Evolutionary conservation across 1,139 yeast genomes (phyloP).

Genomic region (Pichia sp.): DNA sequence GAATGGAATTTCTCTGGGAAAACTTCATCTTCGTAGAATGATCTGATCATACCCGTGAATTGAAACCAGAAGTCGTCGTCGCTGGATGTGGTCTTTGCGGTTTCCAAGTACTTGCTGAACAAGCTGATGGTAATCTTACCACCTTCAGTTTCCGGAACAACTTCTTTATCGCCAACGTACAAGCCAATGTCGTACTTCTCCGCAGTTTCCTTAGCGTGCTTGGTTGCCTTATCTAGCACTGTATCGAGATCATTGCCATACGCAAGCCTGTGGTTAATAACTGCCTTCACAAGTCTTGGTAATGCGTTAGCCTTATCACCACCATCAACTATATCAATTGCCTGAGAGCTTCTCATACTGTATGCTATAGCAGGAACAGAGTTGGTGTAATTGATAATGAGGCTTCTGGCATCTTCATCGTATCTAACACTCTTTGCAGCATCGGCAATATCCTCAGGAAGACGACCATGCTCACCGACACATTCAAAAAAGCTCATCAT

Average conservation of each 20-base stretch:
- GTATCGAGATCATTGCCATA: constrained; percentile 34
- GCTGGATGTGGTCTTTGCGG: constrained; percentile 42
- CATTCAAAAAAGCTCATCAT: constrained; percentile 40
- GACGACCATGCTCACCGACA: constrained; percentile 34
- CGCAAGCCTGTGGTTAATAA: constrained; percentile 49
- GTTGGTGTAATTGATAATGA: constrained; percentile 33
- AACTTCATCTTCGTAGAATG: constrained; percentile 40
- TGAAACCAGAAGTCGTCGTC: constrained; percentile 35
- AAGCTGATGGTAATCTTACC: constrained; percentile 43
- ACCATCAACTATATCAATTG: constrained; percentile 51
- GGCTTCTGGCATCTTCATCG: constrained; percentile 35
- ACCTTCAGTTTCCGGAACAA: constrained; percentile 28
- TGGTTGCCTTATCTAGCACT: constrained; percentile 15
- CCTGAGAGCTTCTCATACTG: constrained; percentile 51
- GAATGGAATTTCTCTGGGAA: constrained; percentile 37
- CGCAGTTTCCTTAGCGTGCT: constrained; percentile 36
- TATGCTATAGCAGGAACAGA: constrained; percentile 26
- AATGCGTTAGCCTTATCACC: constrained; percentile 55
- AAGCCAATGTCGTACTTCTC: constrained; percentile 41
- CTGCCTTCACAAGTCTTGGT: constrained; percentile 43
- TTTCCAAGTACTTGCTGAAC: constrained; percentile 27
- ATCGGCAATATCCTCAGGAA: constrained; percentile 18
- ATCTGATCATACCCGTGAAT: constrained; percentile 39
- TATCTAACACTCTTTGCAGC: constrained; percentile 38
- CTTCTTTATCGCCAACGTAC: constrained; percentile 28